Evolutionary conservation across 148 eudicot species (phyloP), one percentile per base, ranked within the genome.

Genomic region (Diospyros kaki): DNA sequence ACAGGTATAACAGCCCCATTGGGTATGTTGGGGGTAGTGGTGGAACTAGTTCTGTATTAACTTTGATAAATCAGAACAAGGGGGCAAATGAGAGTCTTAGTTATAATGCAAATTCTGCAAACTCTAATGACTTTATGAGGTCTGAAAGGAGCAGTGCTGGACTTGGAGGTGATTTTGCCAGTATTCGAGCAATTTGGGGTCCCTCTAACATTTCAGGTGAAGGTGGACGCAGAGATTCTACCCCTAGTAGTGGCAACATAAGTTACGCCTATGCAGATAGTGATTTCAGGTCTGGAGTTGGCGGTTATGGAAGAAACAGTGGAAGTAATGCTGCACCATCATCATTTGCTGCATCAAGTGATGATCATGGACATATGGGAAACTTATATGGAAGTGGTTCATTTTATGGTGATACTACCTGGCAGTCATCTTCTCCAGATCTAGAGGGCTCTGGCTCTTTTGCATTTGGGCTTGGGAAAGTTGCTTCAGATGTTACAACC

Each of bases 121-220:
- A 78, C 74, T 79, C 83, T 43, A 79, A 64, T 78, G 76, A 82
- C 63, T 81, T 88, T 79, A 48, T 80, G 73, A 84, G 81, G 17
- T 81, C 86, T 18, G 90, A 87, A 72, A 80, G 48, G 69, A 87
- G 79, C n/a, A 85, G 75, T 59, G 51, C 84, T 61, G 80, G 82
- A 15, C 68, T 81, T 75, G 75, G 66, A 46, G 82, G 82, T 74
- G 58, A 83, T 78, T 83, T 84, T 72, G 88, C 83, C 58, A 83
- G 60, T 74, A 76, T 79, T 66, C 92, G 89, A 73, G 82, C 84
- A 72, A 89, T 88, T 64, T 92, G 98, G 97, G 90, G 91, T 59
- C 75, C 94, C 65, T 86, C 90, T 58, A 83, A 85, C 56, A 50
- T 74, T 65, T 77, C 85, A 45, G 80, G 77, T 82, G 88, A 83